Evolutionary conservation across 2,329 filamentous ascomycete species (phyloP), one percentile per base, ranked within the genome.

Genomic region (Aspergillus proliferans): DNA sequence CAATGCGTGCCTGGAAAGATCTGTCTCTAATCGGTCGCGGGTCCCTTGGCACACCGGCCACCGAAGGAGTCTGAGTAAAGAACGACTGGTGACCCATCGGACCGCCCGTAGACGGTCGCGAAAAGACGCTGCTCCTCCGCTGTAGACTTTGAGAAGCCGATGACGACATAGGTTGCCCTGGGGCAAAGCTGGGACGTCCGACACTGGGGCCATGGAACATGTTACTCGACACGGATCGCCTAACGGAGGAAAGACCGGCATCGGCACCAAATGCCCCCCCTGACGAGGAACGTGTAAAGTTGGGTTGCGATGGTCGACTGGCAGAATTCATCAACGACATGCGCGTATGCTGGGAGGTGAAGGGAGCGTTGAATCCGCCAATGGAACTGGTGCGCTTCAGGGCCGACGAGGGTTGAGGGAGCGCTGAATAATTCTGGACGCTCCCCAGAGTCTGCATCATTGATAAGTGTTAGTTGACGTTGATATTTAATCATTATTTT

Each of bases 361-460:
- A 85, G 42, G 80, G 82, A 50, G 76, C 76, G 62, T 80, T 79
- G 51, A 81, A 79, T 64, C 83, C 82, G 54, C 83, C 83, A 59
- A 83, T 84, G 10, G 89, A 91, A 64, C 84, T 93, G 26, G 88
- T 87, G 68, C 93, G 88, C 76, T 98, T 98, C 80, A 98, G 86
- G 38, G 90, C 88, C 38, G 92, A 97, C 24, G 87, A 81, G 7
- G 93, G 92, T 72, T 95, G 89, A 18, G 93, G 93, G 54, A 98
- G 88, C 19, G 83, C 82, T 18, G 87, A 87, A 69, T 90, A 92
- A 68, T 85, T 83, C 67, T 83, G 92, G 64, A 95, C 83, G 58
- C 84, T 85, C 56, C 86, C 91, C 52, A 97, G 82, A 47, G 93
- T 96, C 89, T 71, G 49, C 9, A 50, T 43, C 33, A 46, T 44